These are phyloP conservation scores for Ophiosphaerella narmari DNA, from an alignment of 2,329 filamentous ascomycete genomes.

Conservation along the genomic window DNA sequence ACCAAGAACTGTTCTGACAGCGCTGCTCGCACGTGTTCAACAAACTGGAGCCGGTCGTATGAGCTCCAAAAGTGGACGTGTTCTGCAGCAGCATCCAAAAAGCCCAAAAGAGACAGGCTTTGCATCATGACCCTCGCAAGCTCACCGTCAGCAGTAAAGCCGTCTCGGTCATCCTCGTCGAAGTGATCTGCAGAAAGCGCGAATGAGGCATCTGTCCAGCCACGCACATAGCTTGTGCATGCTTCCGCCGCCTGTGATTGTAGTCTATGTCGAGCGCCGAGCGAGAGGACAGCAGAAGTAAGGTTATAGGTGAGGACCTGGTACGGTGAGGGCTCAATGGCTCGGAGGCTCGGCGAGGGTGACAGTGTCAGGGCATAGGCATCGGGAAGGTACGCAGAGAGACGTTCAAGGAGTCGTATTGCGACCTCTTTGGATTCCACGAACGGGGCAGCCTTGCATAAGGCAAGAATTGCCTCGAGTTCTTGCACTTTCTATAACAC, in stretches of 20 bases:
- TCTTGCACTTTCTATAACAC: slow-evolving; percentile 74
- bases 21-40: slow-evolving; percentile 72
- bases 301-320: slow-evolving; percentile 81
- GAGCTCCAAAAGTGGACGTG: slow-evolving; percentile 81
- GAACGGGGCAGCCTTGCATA: slow-evolving; percentile 86
- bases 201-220: slow-evolving; percentile 68
- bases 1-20: slow-evolving; percentile 85
- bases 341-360: slow-evolving; percentile 79
- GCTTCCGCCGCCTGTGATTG: slow-evolving; percentile 68
- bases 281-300: slow-evolving; percentile 76
- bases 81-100: slow-evolving; percentile 79
- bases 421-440: slow-evolving; percentile 74
- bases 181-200: slow-evolving; percentile 59
- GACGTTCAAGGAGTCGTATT: slow-evolving; percentile 75
- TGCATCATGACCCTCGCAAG: slow-evolving; percentile 72
- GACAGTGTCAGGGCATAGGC: slow-evolving; percentile 78
- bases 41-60: slow-evolving; percentile 72
- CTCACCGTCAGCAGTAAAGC: slow-evolving; percentile 55
- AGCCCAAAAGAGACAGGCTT: slow-evolving; percentile 84
- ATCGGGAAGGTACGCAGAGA: slow-evolving; percentile 84
- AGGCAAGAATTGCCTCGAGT: slow-evolving; percentile 85
- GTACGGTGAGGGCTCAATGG: slow-evolving; percentile 85
- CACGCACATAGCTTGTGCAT: slow-evolving; percentile 73
- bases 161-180: slow-evolving; percentile 60
- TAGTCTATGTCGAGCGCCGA: slow-evolving; percentile 76